These are phyloP conservation scores for Penicillium ochrochloron DNA, from an alignment of 495 filamentous ascomycete species.

Conservation along the genomic window DNA sequence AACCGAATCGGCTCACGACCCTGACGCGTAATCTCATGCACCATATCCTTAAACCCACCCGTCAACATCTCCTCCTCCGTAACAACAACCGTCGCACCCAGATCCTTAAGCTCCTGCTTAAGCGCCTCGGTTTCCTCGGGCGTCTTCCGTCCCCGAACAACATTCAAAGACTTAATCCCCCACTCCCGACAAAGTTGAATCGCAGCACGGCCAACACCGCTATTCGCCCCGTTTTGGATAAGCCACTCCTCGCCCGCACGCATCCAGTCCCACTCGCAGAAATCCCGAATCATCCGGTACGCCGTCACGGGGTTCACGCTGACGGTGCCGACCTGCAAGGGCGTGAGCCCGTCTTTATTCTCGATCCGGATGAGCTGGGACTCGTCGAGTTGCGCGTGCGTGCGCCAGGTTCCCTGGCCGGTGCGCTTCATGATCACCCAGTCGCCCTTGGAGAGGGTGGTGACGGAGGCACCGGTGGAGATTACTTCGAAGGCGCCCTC, in stretches of 20 bases:
- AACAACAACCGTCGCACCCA: slow-evolving; percentile 82
- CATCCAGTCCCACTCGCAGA: slow-evolving; percentile 62
- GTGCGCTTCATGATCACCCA: slow-evolving; percentile 87
- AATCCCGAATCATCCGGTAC: slow-evolving; percentile 89
- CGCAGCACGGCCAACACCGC: slow-evolving; percentile 84
- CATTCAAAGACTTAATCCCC: slow-evolving; percentile 86
- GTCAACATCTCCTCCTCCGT: slow-evolving; percentile 77
- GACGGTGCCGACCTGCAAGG: slow-evolving; percentile 80
- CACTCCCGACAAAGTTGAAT: slow-evolving; percentile 83
- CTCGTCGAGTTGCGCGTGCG: slow-evolving; percentile 77
- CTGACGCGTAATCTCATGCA: slow-evolving; percentile 71
- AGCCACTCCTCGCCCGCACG: slow-evolving; percentile 72
- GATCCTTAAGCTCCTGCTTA: slow-evolving; percentile 66
- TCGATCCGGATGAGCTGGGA: slow-evolving; percentile 67
- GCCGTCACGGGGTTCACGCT: slow-evolving; percentile 92
- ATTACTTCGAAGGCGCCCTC: slow-evolving; percentile 90
- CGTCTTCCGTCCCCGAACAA: slow-evolving; percentile 71
- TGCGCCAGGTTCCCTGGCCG: slow-evolving; percentile 89
- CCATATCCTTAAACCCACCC: slow-evolving; percentile 61
- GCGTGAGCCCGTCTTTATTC: slow-evolving; percentile 67
- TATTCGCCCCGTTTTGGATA: slow-evolving; percentile 95
- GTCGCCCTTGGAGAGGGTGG: slow-evolving; percentile 69
- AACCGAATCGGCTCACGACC: slow-evolving; percentile 71
- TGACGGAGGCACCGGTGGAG: slow-evolving; percentile 62
- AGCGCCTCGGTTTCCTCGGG: slow-evolving; percentile 65